Base-by-base conservation (phyloP, 2,329 filamentous ascomycete species). In the Aspergillus sp. region DNA sequence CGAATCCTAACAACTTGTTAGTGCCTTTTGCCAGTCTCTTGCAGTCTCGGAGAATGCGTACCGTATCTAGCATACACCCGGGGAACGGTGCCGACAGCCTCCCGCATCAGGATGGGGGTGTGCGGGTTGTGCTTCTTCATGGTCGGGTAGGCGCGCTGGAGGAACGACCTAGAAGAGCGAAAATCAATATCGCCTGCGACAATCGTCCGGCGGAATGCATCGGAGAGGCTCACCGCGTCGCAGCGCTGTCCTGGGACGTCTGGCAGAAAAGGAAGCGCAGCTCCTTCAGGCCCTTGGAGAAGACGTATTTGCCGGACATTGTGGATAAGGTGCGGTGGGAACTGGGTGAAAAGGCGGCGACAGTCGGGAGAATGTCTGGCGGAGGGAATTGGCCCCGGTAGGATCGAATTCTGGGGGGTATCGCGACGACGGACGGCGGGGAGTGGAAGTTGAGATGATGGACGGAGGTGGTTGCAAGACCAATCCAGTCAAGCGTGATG, bases 81-180 rank as follows among this genome's bases (percentile, higher is more conserved):
- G 59, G 94, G 93, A 71, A 88, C 79, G 50, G 89, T 90, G 67
- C 89, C 90, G 63, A 84, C 79, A 49, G 93, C 94, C 80, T 97
- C 94, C 70, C 94, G 89, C 68, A 99, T 86, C 80, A 99, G 80
- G 75, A 99, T 97, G 50, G 94, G 94, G 45, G 83, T 92, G 74
- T 89, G 80, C 52, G 94, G 94, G 79, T 99, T 99, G 82, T 93
- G 89, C 82, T 95, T 95, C 85, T 99, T 99, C 93, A 99, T 97
- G 55, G 89, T 94, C 44, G 94, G 94, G 76, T 99, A 99, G 61
- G 91, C 86, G 71, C 90, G 85, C 60, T 87, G 87, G 61, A 99
- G 82, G 77, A 99, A 99, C 26, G 88, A 86, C 73, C 94, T 96
- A 48, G 1, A 33, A 38, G 9, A 30, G 20, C 20, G 24, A 51